These are phyloP conservation scores for Alternaria brassicicola DNA, from an alignment of 2,329 filamentous ascomycete genomes.

Conservation along the genomic window DNA sequence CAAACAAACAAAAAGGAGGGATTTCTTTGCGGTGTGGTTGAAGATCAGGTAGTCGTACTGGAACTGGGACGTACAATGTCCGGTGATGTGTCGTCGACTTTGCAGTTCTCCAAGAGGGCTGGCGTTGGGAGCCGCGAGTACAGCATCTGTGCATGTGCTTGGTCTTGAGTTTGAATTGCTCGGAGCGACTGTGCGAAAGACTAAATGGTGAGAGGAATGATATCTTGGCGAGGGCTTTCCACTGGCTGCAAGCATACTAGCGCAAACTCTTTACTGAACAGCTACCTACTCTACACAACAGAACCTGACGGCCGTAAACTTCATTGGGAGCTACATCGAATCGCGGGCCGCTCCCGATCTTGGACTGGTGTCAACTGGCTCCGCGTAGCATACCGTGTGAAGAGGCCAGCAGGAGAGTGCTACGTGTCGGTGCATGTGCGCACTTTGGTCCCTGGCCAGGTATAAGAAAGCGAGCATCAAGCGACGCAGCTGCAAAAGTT, in stretches of 20 bases:
- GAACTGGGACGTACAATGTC: background rate
- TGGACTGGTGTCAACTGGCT: conserved; percentile 8
- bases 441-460: background rate
- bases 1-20: conserved; percentile 6
- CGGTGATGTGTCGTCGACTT: background rate
- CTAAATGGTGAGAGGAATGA: background rate
- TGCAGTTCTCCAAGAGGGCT: background rate
- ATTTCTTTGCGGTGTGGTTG: background rate
- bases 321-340: conserved; percentile 15
- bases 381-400: conserved; percentile 13
- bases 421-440: conserved; percentile 24
- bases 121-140: background rate
- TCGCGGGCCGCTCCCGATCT: conserved; percentile 15
- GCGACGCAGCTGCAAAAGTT: conserved; percentile 10
- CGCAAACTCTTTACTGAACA: conserved; percentile 12
- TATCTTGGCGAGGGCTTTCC: background rate
- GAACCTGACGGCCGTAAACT: background rate
- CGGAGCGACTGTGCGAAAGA: background rate
- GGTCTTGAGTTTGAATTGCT: background rate
- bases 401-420: conserved; percentile 10
- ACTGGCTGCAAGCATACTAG: conserved; percentile 9
- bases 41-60: background rate
- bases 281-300: conserved; percentile 7
- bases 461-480: conserved; percentile 6
- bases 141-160: background rate